Base-by-base conservation (phyloP, 805 yeast species). In the Aciculoconidium aculeatum region DNA sequence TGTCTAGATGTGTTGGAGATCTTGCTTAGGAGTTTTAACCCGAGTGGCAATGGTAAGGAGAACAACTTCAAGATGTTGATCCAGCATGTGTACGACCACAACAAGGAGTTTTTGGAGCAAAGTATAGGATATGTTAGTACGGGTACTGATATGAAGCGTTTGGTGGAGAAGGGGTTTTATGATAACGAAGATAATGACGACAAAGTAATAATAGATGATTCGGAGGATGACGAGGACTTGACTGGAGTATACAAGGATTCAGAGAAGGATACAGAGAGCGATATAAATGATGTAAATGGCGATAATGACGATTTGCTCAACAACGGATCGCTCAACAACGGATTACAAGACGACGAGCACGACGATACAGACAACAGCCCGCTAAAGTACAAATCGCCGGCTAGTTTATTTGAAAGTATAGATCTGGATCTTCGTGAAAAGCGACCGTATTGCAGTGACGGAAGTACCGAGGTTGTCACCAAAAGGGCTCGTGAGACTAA, bases 1-100 rank as follows among this genome's bases (percentile, higher is more conserved):
- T 71, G 90, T 39, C 61, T 86, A 25, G 87, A 82, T 48, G 61
- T 88, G 13, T 58, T 78, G 18, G 80, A 74, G 41, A 61, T 67
- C 12, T 46, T 56, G 21, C 37, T 44, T 17, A 46, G 41, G 34
- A 53, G 47, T 27, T 51, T 53, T 34, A 57, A 45, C 17, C 26
- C 31, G 5, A 33, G 32, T 15, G 31, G 38, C 15, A 28, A 34
- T 14, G 37, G 30, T 17, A 34, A 35, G 10, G 28, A 42, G 13
- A 42, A 46, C 11, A 57, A 56, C 31, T 60, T 39, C 39, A 50
- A 47, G 23, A 24, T 39, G 8, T 41, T 64, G 27, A 61, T 58
- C 5, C 43, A 35, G 12, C 45, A 59, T 35, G 49, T 62, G 17
- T 47, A 52, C 34, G 43, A 47, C 9, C 43, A 50, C 45, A 72